phyloP scores from a whole-genome alignment of 768 basidiomycete species.

The Podaxis sp. region DNA sequence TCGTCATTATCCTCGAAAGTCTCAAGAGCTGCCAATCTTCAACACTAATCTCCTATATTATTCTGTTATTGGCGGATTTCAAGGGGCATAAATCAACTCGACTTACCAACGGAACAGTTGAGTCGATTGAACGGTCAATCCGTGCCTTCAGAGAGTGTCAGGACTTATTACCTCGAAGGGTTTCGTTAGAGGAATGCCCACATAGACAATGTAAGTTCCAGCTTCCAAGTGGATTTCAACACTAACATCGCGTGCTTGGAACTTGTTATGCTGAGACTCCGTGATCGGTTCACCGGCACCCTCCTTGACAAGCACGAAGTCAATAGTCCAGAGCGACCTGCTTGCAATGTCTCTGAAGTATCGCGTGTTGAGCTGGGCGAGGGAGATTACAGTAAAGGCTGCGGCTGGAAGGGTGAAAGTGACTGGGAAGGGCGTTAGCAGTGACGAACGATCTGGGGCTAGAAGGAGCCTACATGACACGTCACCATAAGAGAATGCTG shows the following conservation, averaged over 20 bases:
- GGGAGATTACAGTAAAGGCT: constrained; percentile 45
- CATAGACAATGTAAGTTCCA: constrained; percentile 47
- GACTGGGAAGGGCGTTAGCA: constrained; percentile 28
- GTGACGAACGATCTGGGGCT: not conserved
- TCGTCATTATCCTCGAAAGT: constrained; percentile 40
- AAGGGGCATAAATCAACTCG: not conserved
- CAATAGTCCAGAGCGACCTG: constrained; percentile 44
- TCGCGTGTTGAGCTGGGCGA: constrained; percentile 49
- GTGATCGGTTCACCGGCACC: constrained; percentile 38
- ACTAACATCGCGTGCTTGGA: constrained; percentile 40
- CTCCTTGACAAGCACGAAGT: constrained; percentile 50
- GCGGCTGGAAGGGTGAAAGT: constrained; percentile 42
- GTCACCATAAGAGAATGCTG: constrained; percentile 54
- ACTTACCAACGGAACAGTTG: constrained; percentile 6
- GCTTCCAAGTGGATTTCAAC: constrained; percentile 39
- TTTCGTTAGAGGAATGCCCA: constrained; percentile 15
- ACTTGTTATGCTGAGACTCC: constrained; percentile 34
- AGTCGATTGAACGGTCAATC: constrained; percentile 25
- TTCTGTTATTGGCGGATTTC: not conserved
- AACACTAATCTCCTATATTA: constrained; percentile 21
- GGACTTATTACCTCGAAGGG: not conserved
- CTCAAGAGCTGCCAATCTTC: constrained; percentile 38
- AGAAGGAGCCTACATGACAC: constrained; percentile 43
- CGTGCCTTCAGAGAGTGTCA: constrained; percentile 26
- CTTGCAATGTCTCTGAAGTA: constrained; percentile 51